Evolutionary conservation across 148 eudicot species (phyloP), one percentile per base, ranked within the genome.

Genomic region (Bassia scoparia): DNA sequence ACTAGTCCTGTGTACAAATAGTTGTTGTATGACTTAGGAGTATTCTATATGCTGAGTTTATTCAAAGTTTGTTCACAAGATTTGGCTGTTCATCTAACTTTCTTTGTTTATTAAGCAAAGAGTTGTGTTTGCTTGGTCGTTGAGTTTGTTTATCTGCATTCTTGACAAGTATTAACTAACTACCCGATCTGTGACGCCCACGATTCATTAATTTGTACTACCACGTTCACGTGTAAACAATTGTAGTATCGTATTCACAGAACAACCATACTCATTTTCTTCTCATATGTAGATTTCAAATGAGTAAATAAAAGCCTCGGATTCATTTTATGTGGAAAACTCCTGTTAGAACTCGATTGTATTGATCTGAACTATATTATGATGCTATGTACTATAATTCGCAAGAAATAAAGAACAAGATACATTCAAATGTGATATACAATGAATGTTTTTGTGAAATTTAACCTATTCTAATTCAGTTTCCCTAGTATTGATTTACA

Each of bases 401-500:
- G 38, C 31, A 37, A 10, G 29, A 38, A n/a, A n/a, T 9, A 37
- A 38, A 18, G 46, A 21, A 2, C 2, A 11, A 37, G 37, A 21
- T 43, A 43, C 21, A 43, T 41, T 41, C 15, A 43, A 43, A 2
- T 41, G 20, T 24, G 41, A 66, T 41, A 10, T 23, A 44, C 46
- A 38, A 43, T 64, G 14, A 64, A 64, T 64, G 41, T 61, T 18
- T 7, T 20, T 35, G 67, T 49, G 38, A 18, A 17, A 26, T 9
- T 10, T 7, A 11, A 17, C 27, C 26, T 21, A 29, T 35, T 54
- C 53, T 55, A 29, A 18, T 41, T 46, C 52, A n/a, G 23, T 31
- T 24, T 38, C 5, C 41, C 64, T 61, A 58, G 38, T 75, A 48
- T 76, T 33, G 63, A 70, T 80, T 50, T 63, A 70, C 78, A 71